phyloP scores from a whole-genome alignment of 257 asterid species.

The Ballota nigra region DNA sequence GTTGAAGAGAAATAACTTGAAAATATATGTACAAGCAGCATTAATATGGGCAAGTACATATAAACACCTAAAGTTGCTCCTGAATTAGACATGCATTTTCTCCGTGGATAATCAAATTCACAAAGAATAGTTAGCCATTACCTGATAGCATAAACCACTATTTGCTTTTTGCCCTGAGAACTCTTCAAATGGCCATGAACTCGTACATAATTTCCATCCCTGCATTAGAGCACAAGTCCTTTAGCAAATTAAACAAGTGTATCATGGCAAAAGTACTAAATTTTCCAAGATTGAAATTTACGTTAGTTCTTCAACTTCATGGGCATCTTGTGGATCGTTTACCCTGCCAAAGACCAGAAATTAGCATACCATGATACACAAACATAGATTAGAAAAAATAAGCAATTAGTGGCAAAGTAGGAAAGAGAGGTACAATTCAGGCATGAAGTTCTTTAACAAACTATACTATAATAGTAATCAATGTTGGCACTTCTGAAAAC shows the following conservation, averaged over 20 bases:
- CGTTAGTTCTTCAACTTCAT: constrained; percentile 63
- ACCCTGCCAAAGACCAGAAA: constrained; percentile 51
- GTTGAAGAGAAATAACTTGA: neutral
- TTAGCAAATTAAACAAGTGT: neutral
- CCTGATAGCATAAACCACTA: constrained; percentile 77
- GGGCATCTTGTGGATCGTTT: constrained; percentile 64
- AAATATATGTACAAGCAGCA: neutral
- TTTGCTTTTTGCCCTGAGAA: constrained; percentile 58
- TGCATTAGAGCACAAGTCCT: constrained; percentile 17
- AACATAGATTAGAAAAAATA: neutral
- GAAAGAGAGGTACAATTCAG: neutral
- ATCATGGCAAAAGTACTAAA: neutral
- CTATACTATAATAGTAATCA: neutral
- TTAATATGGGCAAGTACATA: constrained; percentile 1
- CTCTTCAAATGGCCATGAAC: constrained; percentile 73
- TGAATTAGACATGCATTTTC: constrained; percentile 3
- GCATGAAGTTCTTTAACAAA: neutral
- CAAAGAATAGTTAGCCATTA: constrained; percentile 19
- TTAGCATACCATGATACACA: neutral
- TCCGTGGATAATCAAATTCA: neutral
- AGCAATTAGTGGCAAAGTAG: too few relatives aligned
- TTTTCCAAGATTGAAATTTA: constrained; percentile 24
- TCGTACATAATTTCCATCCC: constrained; percentile 73
- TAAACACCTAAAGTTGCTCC: neutral
- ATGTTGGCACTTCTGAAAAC: constrained; percentile 7